Percentiles rank a stretch among this genome's conserved stretches.
Evolutionary conservation across 371 early-diverging fungal genomes (phyloP).

Genomic region (Nematocida sp.): DNA sequence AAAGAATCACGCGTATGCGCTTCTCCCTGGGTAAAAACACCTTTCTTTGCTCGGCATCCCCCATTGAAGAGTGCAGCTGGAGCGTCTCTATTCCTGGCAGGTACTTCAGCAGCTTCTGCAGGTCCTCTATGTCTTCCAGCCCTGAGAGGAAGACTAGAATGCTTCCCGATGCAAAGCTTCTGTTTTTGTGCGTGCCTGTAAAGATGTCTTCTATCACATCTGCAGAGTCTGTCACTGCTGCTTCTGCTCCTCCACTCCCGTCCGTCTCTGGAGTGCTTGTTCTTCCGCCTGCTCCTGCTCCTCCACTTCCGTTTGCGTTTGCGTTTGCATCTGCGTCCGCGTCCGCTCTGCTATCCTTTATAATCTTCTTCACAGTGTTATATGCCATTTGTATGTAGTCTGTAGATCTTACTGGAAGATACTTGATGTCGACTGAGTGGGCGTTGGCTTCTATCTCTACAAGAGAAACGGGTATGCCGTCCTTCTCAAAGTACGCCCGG

Average conservation of each 20-base stretch:
- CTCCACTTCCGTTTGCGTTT: not conserved
- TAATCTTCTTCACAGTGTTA: conserved; percentile 82
- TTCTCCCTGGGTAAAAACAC: conserved; percentile 14
- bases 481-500: conserved; percentile 52
- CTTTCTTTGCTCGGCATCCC: conserved; percentile 55
- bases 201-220: conserved; percentile 30
- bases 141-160: conserved; percentile 89
- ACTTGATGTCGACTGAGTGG: conserved; percentile 82
- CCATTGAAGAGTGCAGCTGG: conserved; percentile 59
- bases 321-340: not conserved
- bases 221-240: conserved; percentile 71
- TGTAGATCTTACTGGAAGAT: conserved; percentile 85
- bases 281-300: conserved; percentile 60
- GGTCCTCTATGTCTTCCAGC: conserved; percentile 64
- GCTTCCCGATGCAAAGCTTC: conserved; percentile 3
- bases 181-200: conserved; percentile 65
- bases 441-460: conserved; percentile 63
- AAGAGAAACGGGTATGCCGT: conserved; percentile 21
- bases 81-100: conserved; percentile 48
- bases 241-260: conserved; percentile 86
- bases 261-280: conserved; percentile 33
- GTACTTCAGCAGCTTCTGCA: conserved; percentile 45
- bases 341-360: conserved; percentile 6
- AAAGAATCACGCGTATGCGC: conserved; percentile 40
- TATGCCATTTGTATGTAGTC: conserved; percentile 89